Evolutionary conservation across 768 basidiomycete species (phyloP), one percentile per base, ranked within the genome.

Genomic region (Suillus variegatus): DNA sequence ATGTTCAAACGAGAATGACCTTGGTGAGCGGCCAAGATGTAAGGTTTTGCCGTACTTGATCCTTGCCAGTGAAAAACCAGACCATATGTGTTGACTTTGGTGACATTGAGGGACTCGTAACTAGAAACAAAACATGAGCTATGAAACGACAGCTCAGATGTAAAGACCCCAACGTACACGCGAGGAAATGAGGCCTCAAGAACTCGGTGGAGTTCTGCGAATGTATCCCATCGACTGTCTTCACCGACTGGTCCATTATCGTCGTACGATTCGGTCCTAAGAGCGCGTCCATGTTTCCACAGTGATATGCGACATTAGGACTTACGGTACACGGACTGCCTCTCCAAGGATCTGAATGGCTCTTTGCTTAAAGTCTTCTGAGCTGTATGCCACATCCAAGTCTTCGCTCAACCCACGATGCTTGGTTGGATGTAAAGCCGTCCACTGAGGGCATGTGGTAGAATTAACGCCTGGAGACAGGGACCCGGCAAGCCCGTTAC

Each of bases 61-160:
- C 87, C 87, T 56, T 81, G 73, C 85, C 86, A 88, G 12, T 81
- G 79, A 70, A 83, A 86, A 1, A 88, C 74, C 7, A 88, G 79
- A 0, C 84, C 88, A 56, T 85, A 86, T 0, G 84, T 86, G 71
- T 87, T 87, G 64, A 89, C 82, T 65, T 81, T 83, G 6, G 84
- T 83, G 58, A 88, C 78, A 20, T 78, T 66, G 25, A 88, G 77
- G n/a, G 75, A 77, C 18, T 78, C 60, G 69, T 87, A 84, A 35
- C 84, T 85, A 58, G 13, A 56, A 14, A 68, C 61, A 10, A 25
- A 46, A 28, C 16, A 25, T 38, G 40, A 62, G 44, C 32, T 22
- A 43, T 41, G 28, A 25, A 25, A 22, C 12, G 32, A 10, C 18
- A 49, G 49, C 20, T 13, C 36, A 36, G 25, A 28, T 10, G 10